A percentile compares a stretch with the other conserved stretches of the same genome.
These are phyloP conservation scores for Galeopsis tetrahit DNA, from an alignment of 257 asterid species.

Conservation along the genomic window DNA sequence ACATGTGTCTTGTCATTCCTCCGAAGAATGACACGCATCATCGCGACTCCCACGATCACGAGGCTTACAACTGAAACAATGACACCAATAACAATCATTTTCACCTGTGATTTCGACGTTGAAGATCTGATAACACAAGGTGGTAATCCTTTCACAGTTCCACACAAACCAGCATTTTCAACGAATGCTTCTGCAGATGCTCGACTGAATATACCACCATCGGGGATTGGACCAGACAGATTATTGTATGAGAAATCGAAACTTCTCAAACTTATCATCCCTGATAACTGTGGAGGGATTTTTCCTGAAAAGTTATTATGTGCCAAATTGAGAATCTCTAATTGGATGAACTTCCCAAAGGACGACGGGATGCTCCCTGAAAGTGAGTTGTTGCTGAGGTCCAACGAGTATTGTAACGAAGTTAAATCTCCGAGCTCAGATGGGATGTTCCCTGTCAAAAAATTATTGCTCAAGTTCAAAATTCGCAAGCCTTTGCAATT, in stretches of 20 bases:
- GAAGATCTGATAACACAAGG: slow-evolving; percentile 45
- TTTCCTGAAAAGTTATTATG: slow-evolving; percentile 65
- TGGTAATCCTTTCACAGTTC: slow-evolving; percentile 26
- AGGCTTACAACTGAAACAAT: slow-evolving; percentile 52
- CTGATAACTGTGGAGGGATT: slow-evolving; percentile 60
- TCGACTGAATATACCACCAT: slow-evolving; percentile 38
- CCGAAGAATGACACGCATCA: slow-evolving; percentile 39
- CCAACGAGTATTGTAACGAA: slow-evolving; percentile 54
- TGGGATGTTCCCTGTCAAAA: slow-evolving; percentile 64
- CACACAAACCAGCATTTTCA: slow-evolving; percentile 43
- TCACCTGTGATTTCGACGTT: slow-evolving; percentile 40
- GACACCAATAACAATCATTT: slow-evolving; percentile 48
- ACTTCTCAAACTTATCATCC: slow-evolving; percentile 57
- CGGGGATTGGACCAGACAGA: slow-evolving; percentile 70
- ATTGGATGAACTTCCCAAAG: slow-evolving; percentile 52
- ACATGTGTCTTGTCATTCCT: slow-evolving; percentile 43
- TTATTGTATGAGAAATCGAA: slow-evolving; percentile 69
- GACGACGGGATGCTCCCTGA: slow-evolving; percentile 66
- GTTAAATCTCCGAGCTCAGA: slow-evolving; percentile 57
- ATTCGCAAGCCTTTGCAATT: slow-evolving; percentile 45
- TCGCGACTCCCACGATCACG: slow-evolving; percentile 45
- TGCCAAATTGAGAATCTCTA: slow-evolving; percentile 70
- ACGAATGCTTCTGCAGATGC: slow-evolving; percentile 50
- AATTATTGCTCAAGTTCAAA: slow-evolving; percentile 59
- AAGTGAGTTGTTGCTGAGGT: slow-evolving; percentile 64